These are phyloP conservation scores for Lentithecium fluviatile DNA, from an alignment of 495 filamentous ascomycete genomes.

Conservation along the genomic window DNA sequence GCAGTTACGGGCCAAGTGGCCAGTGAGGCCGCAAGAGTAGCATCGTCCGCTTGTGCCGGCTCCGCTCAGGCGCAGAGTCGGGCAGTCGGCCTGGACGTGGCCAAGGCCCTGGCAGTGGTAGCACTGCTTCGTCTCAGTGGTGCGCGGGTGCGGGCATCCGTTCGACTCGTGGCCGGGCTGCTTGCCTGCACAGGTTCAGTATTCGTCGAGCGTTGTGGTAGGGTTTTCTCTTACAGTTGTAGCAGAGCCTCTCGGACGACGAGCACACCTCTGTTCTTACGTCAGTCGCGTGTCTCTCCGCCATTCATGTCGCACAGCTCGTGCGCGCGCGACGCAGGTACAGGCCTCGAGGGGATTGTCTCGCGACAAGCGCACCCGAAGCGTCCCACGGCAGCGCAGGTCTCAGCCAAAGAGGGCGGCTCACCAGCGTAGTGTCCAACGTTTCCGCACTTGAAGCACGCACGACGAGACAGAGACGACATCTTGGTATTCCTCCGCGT, in stretches of 20 bases:
- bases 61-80: slow-evolving; percentile 88
- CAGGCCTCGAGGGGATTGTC: not conserved
- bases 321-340: slow-evolving; percentile 8
- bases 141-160: slow-evolving; percentile 91
- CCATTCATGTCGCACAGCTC: not conserved
- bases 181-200: slow-evolving; percentile 46
- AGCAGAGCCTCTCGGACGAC: slow-evolving; percentile 94
- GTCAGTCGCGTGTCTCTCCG: slow-evolving; percentile 17
- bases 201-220: slow-evolving; percentile 47
- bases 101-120: slow-evolving; percentile 99
- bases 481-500: slow-evolving; percentile 47
- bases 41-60: slow-evolving; percentile 77
- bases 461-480: slow-evolving; percentile 94
- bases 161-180: slow-evolving; percentile 85
- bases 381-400: slow-evolving; percentile 32
- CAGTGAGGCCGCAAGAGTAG: slow-evolving; percentile 91
- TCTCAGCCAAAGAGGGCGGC: slow-evolving; percentile 3
- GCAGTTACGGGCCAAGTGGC: slow-evolving; percentile 90
- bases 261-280: slow-evolving; percentile 77
- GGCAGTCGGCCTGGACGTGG: slow-evolving; percentile 98
- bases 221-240: slow-evolving; percentile 77
- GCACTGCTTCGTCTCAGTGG: slow-evolving; percentile 98
- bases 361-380: slow-evolving; percentile 7
- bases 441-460: slow-evolving; percentile 99
- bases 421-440: slow-evolving; percentile 93